Evolutionary conservation across 345 rosid genomes (phyloP), one percentile per base, ranked within the genome.

Genomic region (Ricinus communis): DNA sequence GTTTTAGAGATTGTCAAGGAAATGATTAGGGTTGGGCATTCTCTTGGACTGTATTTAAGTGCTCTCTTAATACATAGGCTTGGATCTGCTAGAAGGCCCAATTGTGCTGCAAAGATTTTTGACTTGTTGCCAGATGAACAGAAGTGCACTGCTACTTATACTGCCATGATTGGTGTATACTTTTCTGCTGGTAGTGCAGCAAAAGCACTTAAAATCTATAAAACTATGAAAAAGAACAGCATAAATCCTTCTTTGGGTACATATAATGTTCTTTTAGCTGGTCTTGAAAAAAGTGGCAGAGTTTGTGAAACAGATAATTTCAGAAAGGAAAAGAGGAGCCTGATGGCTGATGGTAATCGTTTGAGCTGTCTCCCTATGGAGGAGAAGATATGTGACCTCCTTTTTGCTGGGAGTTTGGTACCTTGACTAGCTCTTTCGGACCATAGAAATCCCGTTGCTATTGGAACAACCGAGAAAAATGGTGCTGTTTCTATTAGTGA

Each of bases 41-140:
- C 84, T 38, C 82, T 83, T 15, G 92, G 93, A 69, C 73, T 77
- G 52, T 88, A 86, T 87, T 88, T 73, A 40, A 71, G 84, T 68
- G 84, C 94, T 15, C 86, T 86, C 33, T 64, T 91, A 72, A 88
- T 93, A 58, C 80, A 80, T 74, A 82, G 76, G 80, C 84, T 91
- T 50, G 98, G 98, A n/a, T 54, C 62, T 68, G 91, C 88, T 57
- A 89, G 91, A 81, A 87, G 91, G 74, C 93, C 96, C 3, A 77
- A 72, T 41, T 77, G 74, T 75, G 96, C 98, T 5, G 83, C 83
- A 67, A 82, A 81, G 60, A 76, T 88, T 67, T 93, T 93, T 52
- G 54, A 79, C 74, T 84, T 82, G 46, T 73, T 93, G 83, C 88
- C 93, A 0, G 82, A 73, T 54, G 84, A 88, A 71, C 84, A 84